Evolutionary conservation across 495 filamentous ascomycete species (phyloP), one percentile per base, ranked within the genome.

Genomic region (Daldinia decipiens): DNA sequence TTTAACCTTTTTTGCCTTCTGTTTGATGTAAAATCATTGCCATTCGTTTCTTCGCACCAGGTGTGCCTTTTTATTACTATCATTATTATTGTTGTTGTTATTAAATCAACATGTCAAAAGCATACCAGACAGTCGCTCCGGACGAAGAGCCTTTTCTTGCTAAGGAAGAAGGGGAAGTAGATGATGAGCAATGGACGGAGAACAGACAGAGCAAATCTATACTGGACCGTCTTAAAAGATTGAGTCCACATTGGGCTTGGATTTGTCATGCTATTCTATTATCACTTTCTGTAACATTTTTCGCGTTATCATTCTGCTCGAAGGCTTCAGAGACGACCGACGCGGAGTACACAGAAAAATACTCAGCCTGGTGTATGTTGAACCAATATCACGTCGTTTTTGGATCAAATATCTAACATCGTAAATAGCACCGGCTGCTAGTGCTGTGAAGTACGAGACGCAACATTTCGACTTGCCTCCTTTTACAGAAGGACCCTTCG

Each of bases 371-470:
- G 65, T 79, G 78, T 81, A 76, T 21, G 77, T 70, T 40, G 8
- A 17, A 21, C 5, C 21, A 9, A 29, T 24, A 19, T 13, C n/a
- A 11, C n/a, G 15, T 5, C 29, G 21, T 3, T 47, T 47, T 15
- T 31, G 53, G 9, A 2, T 13, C 27, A 15, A n/a, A 29, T 29
- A 34, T 19, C 72, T 79, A 69, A 79, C 60, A 50, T 15, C 60
- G 6, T 43, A 17, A 60, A 68, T 39, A 84, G 82, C 81, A 53
- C 82, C 83, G 53, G 80, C 82, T 15, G 76, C 75, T 5, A 78
- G 78, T 54, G 81, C 80, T n/a, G 80, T 84, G 11, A 75, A 81
- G 55, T 83, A 85, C 65, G 74, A 82, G 58, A 79, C 71, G 54
- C 76, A 79, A 29, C 81, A 81, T 55, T 85, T 80, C 68, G 80